phyloP scores from a whole-genome alignment of 2,329 filamentous ascomycete species.

The Dichotomopilus funicola region DNA sequence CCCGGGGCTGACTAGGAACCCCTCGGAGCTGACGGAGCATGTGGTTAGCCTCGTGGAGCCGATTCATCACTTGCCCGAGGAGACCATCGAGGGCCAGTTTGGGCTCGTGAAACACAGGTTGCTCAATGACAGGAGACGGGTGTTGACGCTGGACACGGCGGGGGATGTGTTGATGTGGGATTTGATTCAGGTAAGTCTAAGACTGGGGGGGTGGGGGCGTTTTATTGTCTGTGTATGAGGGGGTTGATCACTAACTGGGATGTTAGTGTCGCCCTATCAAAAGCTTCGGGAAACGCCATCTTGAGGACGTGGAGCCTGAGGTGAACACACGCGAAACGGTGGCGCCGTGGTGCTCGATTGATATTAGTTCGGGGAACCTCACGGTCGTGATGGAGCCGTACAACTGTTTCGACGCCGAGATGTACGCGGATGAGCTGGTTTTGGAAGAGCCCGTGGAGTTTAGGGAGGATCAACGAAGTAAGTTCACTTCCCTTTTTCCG shows the following conservation, averaged over 20 bases:
- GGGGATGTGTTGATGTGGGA: conserved; percentile 96
- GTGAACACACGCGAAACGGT: conserved; percentile 86
- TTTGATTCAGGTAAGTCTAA: conserved; percentile 60
- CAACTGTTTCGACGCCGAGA: conserved; percentile 94
- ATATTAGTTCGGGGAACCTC: conserved; percentile 85
- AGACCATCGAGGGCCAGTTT: conserved; percentile 90
- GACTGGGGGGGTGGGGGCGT: no score
- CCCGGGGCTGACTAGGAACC: conserved; percentile 45
- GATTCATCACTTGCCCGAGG: conserved; percentile 61
- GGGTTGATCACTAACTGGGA: conserved; percentile 12
- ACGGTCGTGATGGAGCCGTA: conserved; percentile 89
- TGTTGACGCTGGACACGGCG: conserved; percentile 87
- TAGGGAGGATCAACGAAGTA: conserved; percentile 88
- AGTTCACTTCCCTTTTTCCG: conserved; percentile 25
- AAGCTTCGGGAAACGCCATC: conserved; percentile 88
- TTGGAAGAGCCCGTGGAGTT: conserved; percentile 72
- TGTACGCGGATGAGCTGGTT: conserved; percentile 86
- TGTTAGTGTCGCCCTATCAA: conserved; percentile 75
- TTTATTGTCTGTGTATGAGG: no score
- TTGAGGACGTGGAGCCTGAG: conserved; percentile 83
- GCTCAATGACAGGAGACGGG: conserved; percentile 82
- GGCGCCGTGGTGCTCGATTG: conserved; percentile 92
- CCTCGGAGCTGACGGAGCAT: conserved; percentile 48
- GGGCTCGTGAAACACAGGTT: conserved; percentile 89
- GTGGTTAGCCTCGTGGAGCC: conserved; percentile 50